A percentile compares a stretch with the other conserved stretches of the same genome.
phyloP scores from a whole-genome alignment of 805 yeast species.

The Cyberlindnera bimundalis region DNA sequence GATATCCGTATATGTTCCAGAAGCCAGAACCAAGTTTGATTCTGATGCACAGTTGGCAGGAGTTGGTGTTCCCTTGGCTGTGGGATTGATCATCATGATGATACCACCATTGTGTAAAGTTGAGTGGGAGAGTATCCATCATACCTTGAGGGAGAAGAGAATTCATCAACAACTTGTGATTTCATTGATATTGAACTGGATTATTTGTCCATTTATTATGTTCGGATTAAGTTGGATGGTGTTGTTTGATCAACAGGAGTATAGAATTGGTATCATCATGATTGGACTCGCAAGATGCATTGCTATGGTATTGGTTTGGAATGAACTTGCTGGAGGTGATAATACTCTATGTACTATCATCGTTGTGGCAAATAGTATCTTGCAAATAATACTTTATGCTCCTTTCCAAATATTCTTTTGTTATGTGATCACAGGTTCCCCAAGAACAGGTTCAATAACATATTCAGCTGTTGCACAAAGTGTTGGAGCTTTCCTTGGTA shows the following conservation, averaged over 20 bases:
- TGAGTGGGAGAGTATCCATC: conserved; percentile 43
- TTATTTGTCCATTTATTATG: conserved; percentile 54
- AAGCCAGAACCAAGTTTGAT: conserved; percentile 34
- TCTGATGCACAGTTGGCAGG: conserved; percentile 32
- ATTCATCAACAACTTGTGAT: conserved; percentile 32
- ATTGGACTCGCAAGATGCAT: conserved; percentile 59
- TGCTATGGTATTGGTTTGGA: conserved; percentile 63
- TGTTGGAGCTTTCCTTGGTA: conserved; percentile 51
- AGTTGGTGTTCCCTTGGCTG: conserved; percentile 43
- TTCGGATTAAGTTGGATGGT: conserved; percentile 52
- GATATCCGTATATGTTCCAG: conserved; percentile 40
- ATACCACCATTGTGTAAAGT: conserved; percentile 54
- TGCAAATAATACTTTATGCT: conserved; percentile 51
- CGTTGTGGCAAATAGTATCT: conserved; percentile 47
- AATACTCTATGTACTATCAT: conserved; percentile 46
- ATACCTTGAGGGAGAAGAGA: conserved; percentile 22
- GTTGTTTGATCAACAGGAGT: conserved; percentile 44
- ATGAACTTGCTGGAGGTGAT: conserved; percentile 51
- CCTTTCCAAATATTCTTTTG: conserved; percentile 49
- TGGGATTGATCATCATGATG: conserved; percentile 55
- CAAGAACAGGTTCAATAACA: conserved; percentile 13
- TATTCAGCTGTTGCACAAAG: conserved; percentile 38
- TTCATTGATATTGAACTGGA: conserved; percentile 51
- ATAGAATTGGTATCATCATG: conserved; percentile 53
- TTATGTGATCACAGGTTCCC: conserved; percentile 34